A percentile compares a stretch with the other conserved stretches of the same genome.
phyloP scores from a whole-genome alignment of 2,329 filamentous ascomycete species.

The Blastomyces parvus region DNA sequence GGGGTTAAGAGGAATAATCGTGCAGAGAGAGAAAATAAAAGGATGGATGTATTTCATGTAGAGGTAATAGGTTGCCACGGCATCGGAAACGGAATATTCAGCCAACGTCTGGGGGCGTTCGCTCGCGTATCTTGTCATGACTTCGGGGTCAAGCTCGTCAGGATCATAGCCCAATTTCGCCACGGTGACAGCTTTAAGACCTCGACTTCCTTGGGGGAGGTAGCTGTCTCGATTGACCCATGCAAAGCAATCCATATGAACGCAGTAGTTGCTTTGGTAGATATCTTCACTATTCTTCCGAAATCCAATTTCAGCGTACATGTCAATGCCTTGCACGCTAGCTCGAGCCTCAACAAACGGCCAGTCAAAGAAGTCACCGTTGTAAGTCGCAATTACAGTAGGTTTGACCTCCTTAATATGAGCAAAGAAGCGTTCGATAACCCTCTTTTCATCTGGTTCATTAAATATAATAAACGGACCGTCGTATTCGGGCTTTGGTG shows the following conservation, averaged over 20 bases:
- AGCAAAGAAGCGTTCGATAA: slow-evolving; percentile 86
- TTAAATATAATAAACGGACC: slow-evolving; percentile 98
- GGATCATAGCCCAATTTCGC: slow-evolving; percentile 97
- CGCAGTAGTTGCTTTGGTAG: slow-evolving; percentile 90
- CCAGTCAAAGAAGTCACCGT: slow-evolving; percentile 99
- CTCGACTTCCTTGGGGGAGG: slow-evolving; percentile 90
- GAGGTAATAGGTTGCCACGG: slow-evolving; percentile 94
- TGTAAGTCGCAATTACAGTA: slow-evolving; percentile 98
- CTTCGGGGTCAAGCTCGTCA: slow-evolving; percentile 90
- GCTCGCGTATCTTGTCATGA: slow-evolving; percentile 83
- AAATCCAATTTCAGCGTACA: slow-evolving; percentile 98
- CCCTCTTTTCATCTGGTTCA: slow-evolving; percentile 79
- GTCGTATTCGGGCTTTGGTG: slow-evolving; percentile 89
- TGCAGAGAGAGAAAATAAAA: slow-evolving; percentile 97
- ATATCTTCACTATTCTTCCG: slow-evolving; percentile 91
- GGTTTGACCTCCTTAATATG: slow-evolving; percentile 92
- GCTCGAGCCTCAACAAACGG: slow-evolving; percentile 92
- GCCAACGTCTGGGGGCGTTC: slow-evolving; percentile 90
- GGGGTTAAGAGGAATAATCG: slow-evolving; percentile 83
- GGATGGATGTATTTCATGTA: slow-evolving; percentile 99
- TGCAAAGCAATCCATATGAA: slow-evolving; percentile 97
- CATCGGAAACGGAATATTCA: slow-evolving; percentile 98
- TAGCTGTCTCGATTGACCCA: slow-evolving; percentile 99
- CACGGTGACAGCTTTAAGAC: slow-evolving; percentile 93
- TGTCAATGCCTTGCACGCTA: slow-evolving; percentile 90